Base-by-base conservation (phyloP, 1,284 basidiomycete species). In the Apiotrichum sp. region DNA sequence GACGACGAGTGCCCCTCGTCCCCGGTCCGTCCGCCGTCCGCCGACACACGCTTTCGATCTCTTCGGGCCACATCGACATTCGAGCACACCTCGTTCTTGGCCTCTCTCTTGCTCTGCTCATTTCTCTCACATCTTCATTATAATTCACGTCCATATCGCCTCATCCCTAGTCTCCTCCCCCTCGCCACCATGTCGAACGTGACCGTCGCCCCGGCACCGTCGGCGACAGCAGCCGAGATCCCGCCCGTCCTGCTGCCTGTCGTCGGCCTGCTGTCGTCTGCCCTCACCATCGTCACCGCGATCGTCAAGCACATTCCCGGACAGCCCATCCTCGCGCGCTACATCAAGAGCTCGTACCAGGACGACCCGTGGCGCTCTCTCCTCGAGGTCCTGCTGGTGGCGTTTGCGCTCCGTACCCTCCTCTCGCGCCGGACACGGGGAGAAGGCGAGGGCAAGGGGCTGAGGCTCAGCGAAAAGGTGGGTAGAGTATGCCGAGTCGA, bases 351-450 rank as follows among this genome's bases (percentile, higher is more conserved):
- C 41, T 78, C 76, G 83, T 92, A 72, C 87, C 92, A 57, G 86
- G 86, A 93, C 73, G 91, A 93, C 75, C 95, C 96, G 1, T 89
- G 89, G 44, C 82, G 96, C 54, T 93, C 91, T 0, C 67, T 98
- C 6, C 84, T 98, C 61, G 96, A 98, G 77, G 75, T 98, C 45
- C 84, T 95, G 52, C 83, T 99, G 43, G 76, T 96, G 59, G 80
- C 90, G 52, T 98, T 98, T 69, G 88, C 92, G 22, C 81, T 97
- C 52, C 80, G 91, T 52, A 98, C 93, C 0, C 78, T 97, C 32
- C 75, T 97, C 47, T 92, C 93, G 76, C 87, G 87, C 34, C 81
- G 95, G 35, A 98, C 93, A 0, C 82, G 93, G 45, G 86, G 88
- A 46, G 90, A 93, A 63, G 83, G 85, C 54, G 85, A 83, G 33